Percentiles rank a stretch among this genome's conserved stretches.
Evolutionary conservation across 306 rosid genomes (phyloP).

Genomic region (Ormosia semicastrata): DNA sequence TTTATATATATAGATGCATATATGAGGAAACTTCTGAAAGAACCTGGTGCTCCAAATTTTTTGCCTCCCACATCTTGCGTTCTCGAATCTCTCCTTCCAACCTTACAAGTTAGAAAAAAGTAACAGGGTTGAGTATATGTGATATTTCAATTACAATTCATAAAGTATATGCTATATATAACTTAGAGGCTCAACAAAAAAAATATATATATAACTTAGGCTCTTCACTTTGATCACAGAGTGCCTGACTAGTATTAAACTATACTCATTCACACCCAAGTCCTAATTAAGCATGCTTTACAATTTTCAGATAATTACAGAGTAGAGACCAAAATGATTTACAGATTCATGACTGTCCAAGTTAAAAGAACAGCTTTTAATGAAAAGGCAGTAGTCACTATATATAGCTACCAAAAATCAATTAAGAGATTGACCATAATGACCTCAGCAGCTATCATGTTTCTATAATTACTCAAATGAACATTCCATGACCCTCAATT

Average conservation of each 20-base stretch:
- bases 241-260: neutral
- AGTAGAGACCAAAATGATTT: neutral
- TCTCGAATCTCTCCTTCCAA: conserved; percentile 31
- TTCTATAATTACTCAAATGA: neutral
- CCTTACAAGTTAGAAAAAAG: conserved; percentile 24
- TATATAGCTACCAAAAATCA: neutral
- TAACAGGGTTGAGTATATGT: neutral
- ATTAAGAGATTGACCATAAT: too few species aligned
- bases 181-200: too few species aligned
- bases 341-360: neutral
- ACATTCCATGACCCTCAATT: neutral
- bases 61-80: conserved; percentile 31
- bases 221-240: neutral
- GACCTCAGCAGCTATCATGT: neutral
- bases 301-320: neutral
- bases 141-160: neutral
- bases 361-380: neutral
- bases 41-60: conserved; percentile 28
- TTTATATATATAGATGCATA: neutral
- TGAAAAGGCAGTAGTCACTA: neutral
- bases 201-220: too few species aligned
- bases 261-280: neutral
- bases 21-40: neutral
- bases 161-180: neutral
- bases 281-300: neutral